These are phyloP conservation scores for Schrenkiella parvula DNA, from an alignment of 345 rosid genomes.

Conservation along the genomic window DNA sequence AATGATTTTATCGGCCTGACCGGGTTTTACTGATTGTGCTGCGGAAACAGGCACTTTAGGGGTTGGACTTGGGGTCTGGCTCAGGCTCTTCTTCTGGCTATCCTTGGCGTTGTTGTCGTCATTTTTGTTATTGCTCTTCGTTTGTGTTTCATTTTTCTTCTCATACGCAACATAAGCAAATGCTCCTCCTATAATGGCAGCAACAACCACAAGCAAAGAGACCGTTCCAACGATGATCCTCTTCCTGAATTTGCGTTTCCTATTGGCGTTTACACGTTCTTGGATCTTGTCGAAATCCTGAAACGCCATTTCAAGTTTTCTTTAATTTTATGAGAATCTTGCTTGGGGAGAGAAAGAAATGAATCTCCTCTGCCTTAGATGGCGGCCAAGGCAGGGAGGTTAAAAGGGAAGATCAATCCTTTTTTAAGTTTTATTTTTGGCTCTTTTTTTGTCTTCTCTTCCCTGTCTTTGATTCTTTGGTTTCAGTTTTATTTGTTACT, in stretches of 20 bases:
- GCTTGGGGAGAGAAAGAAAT: constrained; percentile 41
- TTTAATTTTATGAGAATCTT: not conserved
- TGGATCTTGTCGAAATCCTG: constrained; percentile 78
- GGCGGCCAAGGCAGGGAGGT: constrained; percentile 53
- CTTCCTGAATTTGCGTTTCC: constrained; percentile 48
- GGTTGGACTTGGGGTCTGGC: not conserved
- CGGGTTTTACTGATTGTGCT: not conserved
- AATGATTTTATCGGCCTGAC: constrained; percentile 33
- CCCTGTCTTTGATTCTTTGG: constrained; percentile 3
- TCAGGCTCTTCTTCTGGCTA: constrained; percentile 5
- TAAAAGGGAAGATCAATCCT: constrained; percentile 6
- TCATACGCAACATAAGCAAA: constrained; percentile 35
- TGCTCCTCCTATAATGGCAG: constrained; percentile 38
- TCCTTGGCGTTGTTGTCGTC: not conserved
- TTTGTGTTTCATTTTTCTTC: constrained; percentile 15
- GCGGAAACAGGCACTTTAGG: constrained; percentile 7
- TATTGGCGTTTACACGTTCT: constrained; percentile 56
- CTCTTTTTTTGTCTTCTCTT: not conserved
- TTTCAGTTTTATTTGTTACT: constrained; percentile 23
- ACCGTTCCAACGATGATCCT: constrained; percentile 41
- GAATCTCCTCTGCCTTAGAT: constrained; percentile 48
- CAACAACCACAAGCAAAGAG: constrained; percentile 34
- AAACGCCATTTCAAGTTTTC: constrained; percentile 51
- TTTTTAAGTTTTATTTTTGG: not conserved
- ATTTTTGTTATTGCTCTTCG: not conserved